Conservation (phyloP, 768 basidiomycete species). For the Mycena metata region DNA sequence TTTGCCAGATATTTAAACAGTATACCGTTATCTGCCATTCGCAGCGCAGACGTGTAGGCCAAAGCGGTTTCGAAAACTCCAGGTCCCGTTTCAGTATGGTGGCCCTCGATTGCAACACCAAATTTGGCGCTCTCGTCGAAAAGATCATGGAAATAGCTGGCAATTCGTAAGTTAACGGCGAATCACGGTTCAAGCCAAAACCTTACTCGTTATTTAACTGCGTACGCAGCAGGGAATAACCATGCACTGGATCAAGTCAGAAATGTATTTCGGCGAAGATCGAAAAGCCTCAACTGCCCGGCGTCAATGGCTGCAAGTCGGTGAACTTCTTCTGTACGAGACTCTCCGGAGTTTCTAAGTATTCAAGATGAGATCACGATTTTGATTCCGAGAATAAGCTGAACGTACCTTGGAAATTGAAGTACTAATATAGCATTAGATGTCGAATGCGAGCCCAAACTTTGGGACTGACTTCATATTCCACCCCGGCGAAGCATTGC, state of each 20-base stretch:
- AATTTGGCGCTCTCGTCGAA: slow-evolving; percentile 84
- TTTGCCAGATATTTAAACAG: slow-evolving; percentile 95
- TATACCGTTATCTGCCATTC: slow-evolving; percentile 93
- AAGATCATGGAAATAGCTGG: slow-evolving; percentile 84
- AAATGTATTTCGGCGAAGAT: background rate
- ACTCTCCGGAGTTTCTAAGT: slow-evolving; percentile 82
- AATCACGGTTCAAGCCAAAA: too few relatives aligned
- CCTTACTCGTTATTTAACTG: slow-evolving; percentile 79
- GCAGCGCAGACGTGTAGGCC: slow-evolving; percentile 81
- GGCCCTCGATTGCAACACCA: slow-evolving; percentile 86
- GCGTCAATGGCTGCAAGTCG: slow-evolving; percentile 83
- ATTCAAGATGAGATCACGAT: slow-evolving; percentile 22
- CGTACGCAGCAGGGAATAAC: slow-evolving; percentile 93
- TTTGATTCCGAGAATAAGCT: background rate
- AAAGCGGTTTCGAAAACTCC: slow-evolving; percentile 91
- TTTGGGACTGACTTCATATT: slow-evolving; percentile 82
- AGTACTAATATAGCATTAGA: slow-evolving; percentile 66
- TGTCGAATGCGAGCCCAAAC: background rate
- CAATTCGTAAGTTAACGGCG: too few relatives aligned
- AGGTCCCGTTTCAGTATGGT: slow-evolving; percentile 95
- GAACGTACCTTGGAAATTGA: slow-evolving; percentile 85
- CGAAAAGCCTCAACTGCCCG: slow-evolving; percentile 75
- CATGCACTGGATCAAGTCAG: slow-evolving; percentile 79
- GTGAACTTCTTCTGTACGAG: slow-evolving; percentile 83
- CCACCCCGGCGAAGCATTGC: slow-evolving; percentile 86